phyloP scores from a whole-genome alignment of 2,329 filamentous ascomycete species.

The Colletotrichum sp. region DNA sequence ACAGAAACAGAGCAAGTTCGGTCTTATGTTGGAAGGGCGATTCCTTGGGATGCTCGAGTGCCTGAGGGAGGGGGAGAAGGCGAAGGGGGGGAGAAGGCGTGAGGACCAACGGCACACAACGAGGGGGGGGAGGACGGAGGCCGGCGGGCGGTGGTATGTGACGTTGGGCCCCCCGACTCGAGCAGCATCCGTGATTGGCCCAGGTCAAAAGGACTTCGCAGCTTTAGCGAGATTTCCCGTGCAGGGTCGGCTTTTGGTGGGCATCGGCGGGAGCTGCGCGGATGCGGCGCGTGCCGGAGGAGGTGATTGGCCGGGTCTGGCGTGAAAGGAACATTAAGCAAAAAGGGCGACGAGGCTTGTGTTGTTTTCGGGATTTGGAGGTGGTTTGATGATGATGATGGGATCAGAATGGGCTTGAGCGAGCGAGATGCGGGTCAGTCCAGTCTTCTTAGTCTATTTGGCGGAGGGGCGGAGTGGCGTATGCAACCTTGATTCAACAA shows the following conservation, averaged over 20 bases:
- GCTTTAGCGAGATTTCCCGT: neutral
- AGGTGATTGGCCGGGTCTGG: neutral
- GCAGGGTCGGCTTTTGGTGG: neutral
- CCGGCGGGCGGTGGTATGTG: too few relatives aligned
- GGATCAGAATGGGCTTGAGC: neutral
- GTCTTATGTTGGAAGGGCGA: neutral
- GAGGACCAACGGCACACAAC: neutral
- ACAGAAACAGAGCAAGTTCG: neutral
- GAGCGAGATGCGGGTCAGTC: neutral
- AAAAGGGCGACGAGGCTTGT: neutral
- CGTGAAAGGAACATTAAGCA: neutral
- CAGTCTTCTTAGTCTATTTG: neutral
- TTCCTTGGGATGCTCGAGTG: neutral
- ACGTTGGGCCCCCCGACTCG: neutral
- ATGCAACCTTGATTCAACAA: neutral
- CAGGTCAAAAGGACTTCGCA: neutral
- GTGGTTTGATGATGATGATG: neutral
- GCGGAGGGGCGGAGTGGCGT: neutral
- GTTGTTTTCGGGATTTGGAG: neutral
- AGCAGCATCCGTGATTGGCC: neutral
- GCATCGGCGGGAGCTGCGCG: neutral
- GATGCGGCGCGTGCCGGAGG: neutral
- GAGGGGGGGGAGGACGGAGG: neutral
- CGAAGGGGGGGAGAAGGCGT: neutral
- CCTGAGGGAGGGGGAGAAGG: neutral